Evolutionary conservation across 805 yeast genomes (phyloP), one percentile per base, ranked within the genome.

Genomic region (Lachancea fermentati): DNA sequence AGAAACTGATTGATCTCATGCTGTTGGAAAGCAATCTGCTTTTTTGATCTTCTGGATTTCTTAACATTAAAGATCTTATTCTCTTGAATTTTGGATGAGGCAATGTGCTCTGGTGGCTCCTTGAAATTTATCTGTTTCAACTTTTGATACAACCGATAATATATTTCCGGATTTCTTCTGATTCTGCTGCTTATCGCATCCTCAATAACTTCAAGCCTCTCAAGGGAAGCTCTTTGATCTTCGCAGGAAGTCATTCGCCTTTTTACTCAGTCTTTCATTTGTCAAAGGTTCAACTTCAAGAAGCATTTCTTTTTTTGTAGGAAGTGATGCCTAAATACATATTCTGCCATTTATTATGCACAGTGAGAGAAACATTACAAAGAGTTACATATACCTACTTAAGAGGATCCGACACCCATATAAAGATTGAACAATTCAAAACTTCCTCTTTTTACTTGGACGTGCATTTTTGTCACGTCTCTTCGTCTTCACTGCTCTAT

Each of bases 401-500:
- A n/a, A n/a, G n/a, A n/a, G n/a, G n/a, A n/a, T n/a, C n/a, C n/a
- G n/a, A n/a, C n/a, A n/a, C n/a, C n/a, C n/a, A n/a, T n/a, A n/a
- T n/a, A n/a, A 11, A 22, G 26, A 7, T 22, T 22, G 7, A 7
- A 22, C 8, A 14, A 13, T 3, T 40, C 47, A 60, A 33, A 43
- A 52, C 41, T 61, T 64, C 42, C 69, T 58, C 52, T 62, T 73
- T 52, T 68, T 72, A 16, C 66, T 50, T 11, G 93, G 94, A 58
- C 97, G 76, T 2, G 84, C 95, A 51, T 87, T 89, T 78, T 93
- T 93, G 4, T 79, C 89, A 55, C 73, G 75, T 48, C 82, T 73
- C 65, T 85, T 73, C 46, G 88, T 94, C 64, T 79, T 74, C 28
- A 59, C 55, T 33, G 71, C 72, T 67, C 98, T 78, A 18, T 72